These are phyloP conservation scores for Pharus latifolius DNA, from an alignment of 176 grass and related monocot genomes.

Conservation along the genomic window DNA sequence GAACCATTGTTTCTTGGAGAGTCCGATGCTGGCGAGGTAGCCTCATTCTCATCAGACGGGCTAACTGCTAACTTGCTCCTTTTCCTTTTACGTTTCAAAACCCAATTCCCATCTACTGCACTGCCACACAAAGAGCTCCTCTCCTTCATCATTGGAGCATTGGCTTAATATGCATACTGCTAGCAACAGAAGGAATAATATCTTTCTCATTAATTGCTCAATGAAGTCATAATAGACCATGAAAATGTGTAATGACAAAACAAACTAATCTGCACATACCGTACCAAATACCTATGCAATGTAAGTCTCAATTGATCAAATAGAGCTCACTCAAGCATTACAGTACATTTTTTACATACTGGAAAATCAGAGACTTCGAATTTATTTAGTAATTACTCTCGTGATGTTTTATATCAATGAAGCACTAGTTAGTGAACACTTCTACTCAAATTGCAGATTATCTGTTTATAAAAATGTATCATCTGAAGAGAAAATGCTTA, in stretches of 20 bases:
- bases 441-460: neutral
- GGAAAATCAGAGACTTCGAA: neutral
- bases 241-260: neutral
- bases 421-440: neutral
- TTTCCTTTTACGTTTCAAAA: constrained; percentile 86
- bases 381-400: neutral
- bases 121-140: constrained; percentile 64
- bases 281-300: neutral
- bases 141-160: constrained; percentile 69
- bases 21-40: constrained; percentile 34
- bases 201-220: constrained; percentile 2
- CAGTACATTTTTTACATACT: neutral
- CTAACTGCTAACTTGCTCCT: constrained; percentile 47
- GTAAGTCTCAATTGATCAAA: neutral
- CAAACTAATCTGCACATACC: neutral
- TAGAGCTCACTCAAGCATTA: neutral
- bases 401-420: neutral
- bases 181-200: neutral
- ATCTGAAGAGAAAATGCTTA: neutral
- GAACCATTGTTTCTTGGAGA: constrained; percentile 28
- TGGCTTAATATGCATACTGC: constrained; percentile 22
- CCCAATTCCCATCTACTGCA: constrained; percentile 58
- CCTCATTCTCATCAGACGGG: constrained; percentile 60
- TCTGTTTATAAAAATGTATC: neutral
- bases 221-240: neutral